Evolutionary conservation across 148 eudicot species (phyloP).

Genomic region (Silene uniflora): DNA sequence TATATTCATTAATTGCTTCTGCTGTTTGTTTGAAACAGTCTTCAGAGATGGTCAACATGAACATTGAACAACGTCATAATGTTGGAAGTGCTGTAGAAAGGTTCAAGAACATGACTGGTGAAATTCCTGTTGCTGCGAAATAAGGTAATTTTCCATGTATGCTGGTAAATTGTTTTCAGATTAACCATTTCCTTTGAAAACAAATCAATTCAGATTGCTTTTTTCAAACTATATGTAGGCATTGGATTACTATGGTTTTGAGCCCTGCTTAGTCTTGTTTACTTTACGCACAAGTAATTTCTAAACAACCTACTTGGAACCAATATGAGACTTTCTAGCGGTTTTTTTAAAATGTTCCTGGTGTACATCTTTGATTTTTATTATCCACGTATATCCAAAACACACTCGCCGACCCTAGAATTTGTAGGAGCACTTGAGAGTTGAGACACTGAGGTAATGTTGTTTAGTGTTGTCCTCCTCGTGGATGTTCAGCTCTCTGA

Average conservation of each 20-base stretch:
- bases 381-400: too few relatives aligned
- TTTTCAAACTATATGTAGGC: not conserved
- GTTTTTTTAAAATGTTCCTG: not conserved
- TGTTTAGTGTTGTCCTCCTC: not conserved
- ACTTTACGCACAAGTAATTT: too few relatives aligned
- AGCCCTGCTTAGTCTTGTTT: too few relatives aligned
- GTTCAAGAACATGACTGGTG: slow-evolving; percentile 30
- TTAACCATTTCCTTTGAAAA: not conserved
- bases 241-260: not conserved
- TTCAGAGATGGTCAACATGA: slow-evolving; percentile 41
- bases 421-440: too few relatives aligned
- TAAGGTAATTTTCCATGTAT: slow-evolving; percentile 3
- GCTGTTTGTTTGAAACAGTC: slow-evolving; percentile 39
- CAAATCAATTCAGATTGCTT: not conserved
- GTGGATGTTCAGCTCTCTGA: not conserved
- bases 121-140: slow-evolving; percentile 3
- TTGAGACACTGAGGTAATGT: too few relatives aligned
- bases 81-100: slow-evolving; percentile 40
- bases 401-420: too few relatives aligned
- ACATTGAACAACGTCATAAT: slow-evolving; percentile 51
- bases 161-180: not conserved
- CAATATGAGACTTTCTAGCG: too few relatives aligned
- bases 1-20: slow-evolving; percentile 18
- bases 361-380: too few relatives aligned
- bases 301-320: not conserved